Percentiles rank a stretch among this genome's conserved stretches.
Evolutionary conservation across 768 basidiomycete species (phyloP).

Genomic region (Suillus hirtellus): DNA sequence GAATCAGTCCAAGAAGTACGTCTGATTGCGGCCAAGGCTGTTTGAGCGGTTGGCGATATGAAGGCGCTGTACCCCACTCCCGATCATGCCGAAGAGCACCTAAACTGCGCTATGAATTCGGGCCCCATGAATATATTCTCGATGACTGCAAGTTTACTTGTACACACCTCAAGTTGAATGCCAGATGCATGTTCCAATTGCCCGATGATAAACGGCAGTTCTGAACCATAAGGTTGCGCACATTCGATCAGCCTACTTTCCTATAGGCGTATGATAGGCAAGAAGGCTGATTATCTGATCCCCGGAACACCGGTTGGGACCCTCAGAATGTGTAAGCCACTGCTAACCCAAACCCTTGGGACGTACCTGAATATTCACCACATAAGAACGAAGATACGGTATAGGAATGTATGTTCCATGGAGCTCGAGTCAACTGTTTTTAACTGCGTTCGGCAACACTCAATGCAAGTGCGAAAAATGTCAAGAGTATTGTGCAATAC

Average conservation of each 20-base stretch:
- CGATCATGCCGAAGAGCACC: not conserved
- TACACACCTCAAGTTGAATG: not conserved
- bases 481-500: not conserved
- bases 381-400: not conserved
- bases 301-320: not conserved
- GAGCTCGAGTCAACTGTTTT: not conserved
- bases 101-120: not conserved
- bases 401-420: not conserved
- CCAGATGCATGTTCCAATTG: not conserved
- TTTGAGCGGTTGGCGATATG: slow-evolving; percentile 21
- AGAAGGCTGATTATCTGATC: not conserved
- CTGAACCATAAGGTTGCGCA: not conserved
- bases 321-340: not conserved
- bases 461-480: not conserved
- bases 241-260: not conserved
- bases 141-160: not conserved
- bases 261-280: not conserved
- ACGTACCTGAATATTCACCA: not conserved
- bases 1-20: slow-evolving; percentile 41
- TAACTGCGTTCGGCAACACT: not conserved
- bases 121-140: not conserved
- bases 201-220: not conserved
- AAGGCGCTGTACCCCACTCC: slow-evolving; percentile 18
- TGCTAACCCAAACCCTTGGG: not conserved
- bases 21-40: slow-evolving; percentile 34